Evolutionary conservation across 441 rosid genomes (phyloP).

Genomic region (Croton setiger): DNA sequence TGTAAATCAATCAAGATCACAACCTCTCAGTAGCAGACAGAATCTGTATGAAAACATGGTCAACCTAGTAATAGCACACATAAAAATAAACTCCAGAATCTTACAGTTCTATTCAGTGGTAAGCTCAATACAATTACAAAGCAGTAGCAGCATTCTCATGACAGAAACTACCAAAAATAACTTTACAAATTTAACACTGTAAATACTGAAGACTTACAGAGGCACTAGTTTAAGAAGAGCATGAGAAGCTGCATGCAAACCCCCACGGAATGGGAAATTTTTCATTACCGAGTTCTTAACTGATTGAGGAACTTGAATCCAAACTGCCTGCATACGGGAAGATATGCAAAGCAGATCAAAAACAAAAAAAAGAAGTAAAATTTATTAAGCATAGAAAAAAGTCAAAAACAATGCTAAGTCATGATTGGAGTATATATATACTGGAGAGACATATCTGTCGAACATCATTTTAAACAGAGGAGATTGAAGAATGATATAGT

Average conservation of each 20-base stretch:
- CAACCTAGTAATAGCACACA: not conserved
- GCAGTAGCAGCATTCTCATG: not conserved
- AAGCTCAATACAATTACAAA: not conserved
- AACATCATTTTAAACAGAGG: no score
- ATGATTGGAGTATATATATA: not conserved
- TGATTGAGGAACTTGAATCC: conserved; percentile 77
- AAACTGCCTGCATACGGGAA: conserved; percentile 58
- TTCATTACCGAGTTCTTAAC: conserved; percentile 40
- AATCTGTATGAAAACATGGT: not conserved
- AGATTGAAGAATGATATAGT: conserved; percentile 11
- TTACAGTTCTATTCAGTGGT: not conserved
- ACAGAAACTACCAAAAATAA: not conserved
- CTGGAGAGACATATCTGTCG: no score
- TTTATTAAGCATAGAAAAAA: not conserved
- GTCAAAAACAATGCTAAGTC: not conserved
- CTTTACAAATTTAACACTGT: not conserved
- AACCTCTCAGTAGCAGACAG: not conserved
- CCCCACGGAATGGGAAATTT: conserved; percentile 50
- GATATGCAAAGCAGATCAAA: not conserved
- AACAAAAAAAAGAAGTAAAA: not conserved
- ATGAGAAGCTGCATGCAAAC: conserved; percentile 94
- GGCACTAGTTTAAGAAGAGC: conserved; percentile 84
- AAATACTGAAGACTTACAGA: conserved; percentile 41
- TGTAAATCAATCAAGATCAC: conserved; percentile 19
- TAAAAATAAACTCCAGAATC: not conserved